Evolutionary conservation across 2,329 filamentous ascomycete species (phyloP).

Genomic region (Cercospora sojina): DNA sequence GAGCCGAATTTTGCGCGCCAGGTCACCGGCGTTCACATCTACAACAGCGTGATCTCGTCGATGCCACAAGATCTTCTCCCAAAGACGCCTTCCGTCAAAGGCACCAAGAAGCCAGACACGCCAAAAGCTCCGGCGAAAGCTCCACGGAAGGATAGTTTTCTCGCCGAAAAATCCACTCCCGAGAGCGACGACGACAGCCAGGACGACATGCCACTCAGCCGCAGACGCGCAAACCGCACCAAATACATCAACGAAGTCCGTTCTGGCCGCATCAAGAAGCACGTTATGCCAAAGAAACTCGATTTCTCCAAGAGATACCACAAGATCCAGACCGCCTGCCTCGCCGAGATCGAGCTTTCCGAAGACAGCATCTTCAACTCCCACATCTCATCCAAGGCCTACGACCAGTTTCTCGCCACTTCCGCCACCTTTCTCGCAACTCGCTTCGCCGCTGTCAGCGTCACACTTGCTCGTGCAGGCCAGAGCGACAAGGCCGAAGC

Average conservation of each 20-base stretch:
- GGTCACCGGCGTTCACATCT: constrained; percentile 4
- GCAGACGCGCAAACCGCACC: neutral
- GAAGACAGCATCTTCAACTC: constrained; percentile 6
- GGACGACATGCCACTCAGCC: constrained; percentile 4
- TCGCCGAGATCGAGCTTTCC: neutral
- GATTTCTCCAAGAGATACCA: neutral
- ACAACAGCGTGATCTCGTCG: neutral
- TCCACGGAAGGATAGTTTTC: neutral
- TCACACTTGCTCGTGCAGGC: constrained; percentile 1
- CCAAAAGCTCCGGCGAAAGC: neutral
- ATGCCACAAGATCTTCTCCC: constrained; percentile 6
- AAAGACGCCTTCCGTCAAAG: neutral
- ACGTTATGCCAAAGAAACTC: neutral
- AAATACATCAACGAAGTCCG: constrained; percentile 1
- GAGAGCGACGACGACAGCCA: constrained; percentile 3
- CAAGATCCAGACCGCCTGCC: constrained; percentile 3
- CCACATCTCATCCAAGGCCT: neutral
- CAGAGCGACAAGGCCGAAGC: neutral
- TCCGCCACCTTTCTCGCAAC: neutral
- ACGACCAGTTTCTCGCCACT: neutral
- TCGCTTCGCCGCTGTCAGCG: constrained; percentile 1
- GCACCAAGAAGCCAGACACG: neutral
- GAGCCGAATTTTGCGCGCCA: neutral
- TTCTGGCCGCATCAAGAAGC: constrained; percentile 4
- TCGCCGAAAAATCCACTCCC: neutral